Base-by-base conservation (phyloP, 2,329 filamentous ascomycete genomes). In the Calonectria hongkongensis region DNA sequence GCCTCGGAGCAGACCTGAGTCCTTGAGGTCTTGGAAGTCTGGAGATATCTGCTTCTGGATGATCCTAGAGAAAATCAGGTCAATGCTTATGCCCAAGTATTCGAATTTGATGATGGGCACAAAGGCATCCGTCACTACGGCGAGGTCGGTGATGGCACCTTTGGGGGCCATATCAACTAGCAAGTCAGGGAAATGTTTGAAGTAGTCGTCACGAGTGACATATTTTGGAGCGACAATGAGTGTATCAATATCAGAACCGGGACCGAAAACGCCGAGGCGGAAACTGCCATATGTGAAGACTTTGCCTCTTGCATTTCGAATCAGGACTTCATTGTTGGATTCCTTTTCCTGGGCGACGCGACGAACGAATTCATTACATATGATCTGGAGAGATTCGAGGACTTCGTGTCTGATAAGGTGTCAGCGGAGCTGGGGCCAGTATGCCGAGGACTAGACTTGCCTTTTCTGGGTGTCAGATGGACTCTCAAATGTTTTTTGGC, bases 91-190 rank as follows among this genome's bases (percentile, higher is more conserved):
- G 63, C 93, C 94, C 65, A 90, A 92, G 78, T 97, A 95, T 82
- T 98, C 95, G 80, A 98, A 94, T 83, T 98, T 98, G 87, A 99
- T 98, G 82, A 99, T 98, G 60, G 97, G 97, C 9, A 98, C 96
- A 81, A 95, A 98, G 4, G 96, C 95, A 80, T 98, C 96, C 60
- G 93, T 93, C 45, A 99, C 97, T 0, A 94, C 91, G 2, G 94
- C 93, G 79, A 98, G 88, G 82, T 97, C 95, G 73, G 94, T 93
- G 78, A 98, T 95, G 72, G 95, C 89, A n/a, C 92, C 94, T 45
- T 91, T 87, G 10, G 94, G 91, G 1, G 94, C 92, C 90, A 97
- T 93, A 76, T 93, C 89, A 78, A 93, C 87, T 62, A 99, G 90
- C 60, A 97, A 86, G 25, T 91, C 88, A n/a, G 96, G 96, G 79